Evolutionary conservation across 768 basidiomycete species (phyloP).

Genomic region (Rhizopogon sp.): DNA sequence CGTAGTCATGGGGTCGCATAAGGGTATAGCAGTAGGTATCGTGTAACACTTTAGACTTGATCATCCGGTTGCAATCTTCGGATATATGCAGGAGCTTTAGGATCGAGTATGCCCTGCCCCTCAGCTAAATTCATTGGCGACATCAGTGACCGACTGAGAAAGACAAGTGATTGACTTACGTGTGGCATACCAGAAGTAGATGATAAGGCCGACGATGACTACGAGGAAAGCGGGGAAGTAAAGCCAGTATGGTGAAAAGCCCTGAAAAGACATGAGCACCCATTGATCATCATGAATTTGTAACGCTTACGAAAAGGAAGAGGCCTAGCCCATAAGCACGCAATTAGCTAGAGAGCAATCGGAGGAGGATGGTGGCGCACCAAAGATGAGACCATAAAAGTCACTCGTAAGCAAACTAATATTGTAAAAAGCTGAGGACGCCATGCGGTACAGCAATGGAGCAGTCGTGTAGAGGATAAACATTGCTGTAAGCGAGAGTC

Average conservation of each 20-base stretch:
- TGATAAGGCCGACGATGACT: conserved; percentile 66
- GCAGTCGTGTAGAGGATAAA: conserved; percentile 81
- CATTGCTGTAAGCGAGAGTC: conserved; percentile 50
- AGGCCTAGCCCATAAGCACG: conserved; percentile 26
- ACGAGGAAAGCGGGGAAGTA: conserved; percentile 79
- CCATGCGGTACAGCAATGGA: conserved; percentile 79
- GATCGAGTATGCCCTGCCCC: conserved; percentile 62
- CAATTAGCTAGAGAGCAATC: conserved; percentile 1
- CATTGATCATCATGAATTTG: not conserved
- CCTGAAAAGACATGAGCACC: conserved; percentile 35
- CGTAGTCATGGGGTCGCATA: not conserved
- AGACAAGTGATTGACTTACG: conserved; percentile 45
- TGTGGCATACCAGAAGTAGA: conserved; percentile 83
- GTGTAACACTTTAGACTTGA: conserved; percentile 12
- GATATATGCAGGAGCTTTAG: conserved; percentile 57
- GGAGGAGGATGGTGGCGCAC: conserved; percentile 10
- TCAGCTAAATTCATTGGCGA: conserved; percentile 44
- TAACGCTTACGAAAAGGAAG: conserved; percentile 45
- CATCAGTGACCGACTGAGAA: conserved; percentile 3
- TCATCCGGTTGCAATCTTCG: conserved; percentile 16
- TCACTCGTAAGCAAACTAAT: conserved; percentile 83
- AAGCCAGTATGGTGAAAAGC: conserved; percentile 81
- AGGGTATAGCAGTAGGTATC: conserved; percentile 7
- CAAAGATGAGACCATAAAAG: conserved; percentile 84
- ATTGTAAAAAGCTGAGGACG: conserved; percentile 84